Base-by-base conservation (phyloP, 108 stramenopile genomes). In the Chaetoceros tenuissimus region DNA sequence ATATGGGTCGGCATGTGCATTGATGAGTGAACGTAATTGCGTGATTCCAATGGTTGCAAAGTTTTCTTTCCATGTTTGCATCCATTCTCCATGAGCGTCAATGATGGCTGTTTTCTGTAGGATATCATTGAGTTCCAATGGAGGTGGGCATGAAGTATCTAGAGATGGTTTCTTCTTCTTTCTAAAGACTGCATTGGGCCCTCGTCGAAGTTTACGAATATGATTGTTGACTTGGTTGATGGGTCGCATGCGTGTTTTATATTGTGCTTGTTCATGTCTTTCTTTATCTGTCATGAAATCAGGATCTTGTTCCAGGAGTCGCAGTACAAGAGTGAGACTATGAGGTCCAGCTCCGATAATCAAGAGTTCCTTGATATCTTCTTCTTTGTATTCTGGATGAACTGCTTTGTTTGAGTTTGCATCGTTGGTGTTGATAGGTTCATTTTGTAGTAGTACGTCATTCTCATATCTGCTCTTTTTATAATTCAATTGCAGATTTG, bases 281-380 rank as follows among this genome's bases (percentile, higher is more conserved):
- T 55, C 53, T 31, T 68, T 68, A 16, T 68, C 67, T 3, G 61
- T 27, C 3, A 63, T 27, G 20, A 68, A 48, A 28, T 68, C 67
- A 1, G 67, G 34, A n/a, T 68, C 61, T 3, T 61, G 67, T 62
- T 68, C 62, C 28, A 68, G 43, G 7, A 68, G 19, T 56, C 67
- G 53, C 29, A 68, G 55, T 16, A 68, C 25, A 23, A 68, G 23
- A 0, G 67, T 24, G 19, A 63, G 54, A 2, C 58, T 30, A 55
- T 68, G 67, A 34, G 61, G 61, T 20, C 67, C 67, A 7, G 67
- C 67, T 5, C 67, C 67, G 31, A 68, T 56, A 13, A 68, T 24
- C 2, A 68, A n/a, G 1, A 68, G 54, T 28, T 68, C 67, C 28
- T 68, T 66, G n/a, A n/a, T n/a, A n/a, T n/a, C n/a, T n/a, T n/a